Evolutionary conservation across 2,329 filamentous ascomycete species (phyloP), one percentile per base, ranked within the genome.

Genomic region (Fusarium albidum): DNA sequence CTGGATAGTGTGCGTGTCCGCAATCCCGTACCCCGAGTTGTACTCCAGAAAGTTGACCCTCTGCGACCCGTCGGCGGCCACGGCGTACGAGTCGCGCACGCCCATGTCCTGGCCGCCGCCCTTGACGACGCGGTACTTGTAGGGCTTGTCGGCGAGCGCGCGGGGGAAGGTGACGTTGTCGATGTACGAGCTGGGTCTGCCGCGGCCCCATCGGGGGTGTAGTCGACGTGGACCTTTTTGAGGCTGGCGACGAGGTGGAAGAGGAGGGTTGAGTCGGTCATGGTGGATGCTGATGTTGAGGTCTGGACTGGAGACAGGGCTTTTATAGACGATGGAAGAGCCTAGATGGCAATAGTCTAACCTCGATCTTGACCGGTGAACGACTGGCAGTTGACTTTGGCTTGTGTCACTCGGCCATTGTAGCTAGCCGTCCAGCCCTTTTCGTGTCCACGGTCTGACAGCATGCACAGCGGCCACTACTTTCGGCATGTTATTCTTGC

Each of bases 11-110:
- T 37, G 31, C 5, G 29, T 46, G 18, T 55, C 52, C 21, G 41
- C 52, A 11, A 55, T 51, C n/a, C 52, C 47, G 21, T 37, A 27
- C 2, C 52, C 47, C 14, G 32, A 17, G 31, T 55, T 63, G 17
- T 50, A 55, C 40, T 55, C 52, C 17, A 55, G 52, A 18, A 55
- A 40, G 29, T 55, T 55, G 40, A 55, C 26, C 52, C 40, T 55
- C 14, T 55, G 52, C 11, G 46, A 45, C 9, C 52, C 52, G 3
- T 45, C 46, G 12, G 46, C 17, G 7, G 26, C 8, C 11, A 55
- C 46, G 11, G 39, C 8, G 12, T 50, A 55, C 10, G 46, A 26
- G 25, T 50, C 41, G 12, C 39, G 39, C 1, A 55, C 29, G 15
- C 52, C 52, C 3, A 55, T 4, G 13, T 55, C 52, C 21, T 31